Evolutionary conservation across 768 basidiomycete species (phyloP), one percentile per base, ranked within the genome.

Genomic region (Tulasnella sp.): DNA sequence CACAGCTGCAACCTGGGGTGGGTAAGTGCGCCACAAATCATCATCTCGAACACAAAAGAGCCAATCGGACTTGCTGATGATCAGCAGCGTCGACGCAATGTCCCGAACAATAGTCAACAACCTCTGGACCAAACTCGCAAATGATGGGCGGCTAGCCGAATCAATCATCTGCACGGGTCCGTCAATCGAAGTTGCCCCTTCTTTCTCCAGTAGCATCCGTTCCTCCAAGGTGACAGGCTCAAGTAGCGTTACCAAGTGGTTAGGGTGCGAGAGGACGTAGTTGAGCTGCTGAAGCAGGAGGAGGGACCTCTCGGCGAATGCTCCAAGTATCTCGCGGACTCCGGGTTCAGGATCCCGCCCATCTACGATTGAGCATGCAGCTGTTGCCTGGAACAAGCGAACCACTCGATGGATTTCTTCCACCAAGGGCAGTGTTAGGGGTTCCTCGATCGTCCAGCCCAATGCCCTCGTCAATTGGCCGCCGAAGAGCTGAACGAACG

Each of bases 241-340:
- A 81, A 96, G 86, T 37, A 94, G 86, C 80, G 91, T 91, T 1
- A 92, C 90, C 16, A 98, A 88, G 81, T 95, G 92, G 81, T 96
- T 93, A 9, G 96, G 96, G 83, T 98, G 96, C 0, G 94, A 92
- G 70, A 97, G 87, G 0, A 94, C 93, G 80, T 96, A 95, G 83
- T 95, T 96, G 79, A 98, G 84, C 80, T 95, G 93, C 82, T 95
- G 94, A 0, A 98, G 86, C 35, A 97, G 88, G 42, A 90, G 86
- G 26, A 96, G 84, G 0, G 92, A 90, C 79, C 89, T 90, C 0
- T 86, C 86, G 3, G 90, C 89, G 83, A 94, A 95, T 23, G 89
- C 89, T 0, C 87, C 87, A 61, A 95, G 86, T 7, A 94, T 89
- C 16, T 29, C 78, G 18, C 9, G n/a, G 23, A 77, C 80, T 89